A percentile compares a stretch with the other conserved stretches of the same genome.
These are phyloP conservation scores for Circinella umbellata DNA, from an alignment of 371 early-diverging fungal genomes.

Conservation along the genomic window DNA sequence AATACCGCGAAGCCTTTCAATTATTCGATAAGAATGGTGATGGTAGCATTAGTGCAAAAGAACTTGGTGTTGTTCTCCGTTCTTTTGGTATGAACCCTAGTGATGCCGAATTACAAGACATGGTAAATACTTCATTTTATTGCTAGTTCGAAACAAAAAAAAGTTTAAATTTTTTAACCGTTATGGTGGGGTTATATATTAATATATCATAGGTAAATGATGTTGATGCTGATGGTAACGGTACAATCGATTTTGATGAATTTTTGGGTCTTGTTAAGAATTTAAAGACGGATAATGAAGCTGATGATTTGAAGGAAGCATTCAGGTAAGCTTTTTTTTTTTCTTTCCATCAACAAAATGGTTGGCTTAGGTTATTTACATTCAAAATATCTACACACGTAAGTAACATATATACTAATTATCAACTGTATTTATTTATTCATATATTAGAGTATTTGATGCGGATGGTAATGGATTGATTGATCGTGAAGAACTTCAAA, in stretches of 20 bases:
- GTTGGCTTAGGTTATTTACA: too few species aligned
- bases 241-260: conserved; percentile 91
- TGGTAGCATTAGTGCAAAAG: conserved; percentile 46
- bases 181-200: not conserved
- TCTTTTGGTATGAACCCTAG: conserved; percentile 72
- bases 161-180: not conserved
- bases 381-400: too few species aligned
- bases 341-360: too few species aligned
- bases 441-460: conserved; percentile 63
- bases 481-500: conserved; percentile 65
- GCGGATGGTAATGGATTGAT: conserved; percentile 77
- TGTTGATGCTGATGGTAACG: conserved; percentile 93
- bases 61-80: conserved; percentile 46
- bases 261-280: conserved; percentile 89
- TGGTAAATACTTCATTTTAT: conserved; percentile 38
- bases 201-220: conserved; percentile 67
- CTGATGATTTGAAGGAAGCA: conserved; percentile 47
- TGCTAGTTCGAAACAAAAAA: not conserved
- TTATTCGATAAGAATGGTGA: conserved; percentile 56
- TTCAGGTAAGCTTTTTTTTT: conserved; percentile 33
- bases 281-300: conserved; percentile 41
- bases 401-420: conserved; percentile 17
- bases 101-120: conserved; percentile 78
- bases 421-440: too few species aligned
- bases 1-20: conserved; percentile 52